A percentile compares a stretch with the other conserved stretches of the same genome.
phyloP scores from a whole-genome alignment of 139 green algal species.

The Coelastrella sp. region DNA sequence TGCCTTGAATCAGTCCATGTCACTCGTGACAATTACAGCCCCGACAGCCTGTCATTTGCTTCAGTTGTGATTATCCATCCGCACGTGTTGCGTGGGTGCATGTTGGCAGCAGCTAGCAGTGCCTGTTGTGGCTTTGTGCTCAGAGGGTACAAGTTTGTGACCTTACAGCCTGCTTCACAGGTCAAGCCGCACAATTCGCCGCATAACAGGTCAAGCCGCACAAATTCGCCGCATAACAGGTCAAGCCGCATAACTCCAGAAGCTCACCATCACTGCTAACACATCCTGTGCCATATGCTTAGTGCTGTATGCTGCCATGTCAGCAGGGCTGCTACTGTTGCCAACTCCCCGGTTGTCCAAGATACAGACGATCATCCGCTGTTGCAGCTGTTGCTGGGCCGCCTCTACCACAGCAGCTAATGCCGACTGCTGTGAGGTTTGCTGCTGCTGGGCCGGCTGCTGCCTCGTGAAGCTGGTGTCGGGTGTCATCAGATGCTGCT shows the following conservation, averaged over 20 bases:
- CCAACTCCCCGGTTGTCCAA: constrained; percentile 78
- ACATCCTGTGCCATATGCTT: constrained; percentile 69
- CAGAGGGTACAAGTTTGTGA: too few species aligned
- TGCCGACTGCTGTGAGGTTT: neutral
- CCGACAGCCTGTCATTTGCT: too few species aligned
- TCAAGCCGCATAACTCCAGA: neutral
- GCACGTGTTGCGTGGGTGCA: too few species aligned
- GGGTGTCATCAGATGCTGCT: constrained; percentile 14
- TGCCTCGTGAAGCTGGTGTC: neutral
- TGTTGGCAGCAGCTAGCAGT: too few species aligned
- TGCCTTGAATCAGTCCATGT: too few species aligned
- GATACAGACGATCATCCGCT: constrained; percentile 52
- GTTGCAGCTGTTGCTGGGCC: neutral
- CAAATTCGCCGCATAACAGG: neutral
- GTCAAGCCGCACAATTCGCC: neutral
- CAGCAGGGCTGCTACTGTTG: constrained; percentile 52
- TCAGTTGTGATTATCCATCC: too few species aligned
- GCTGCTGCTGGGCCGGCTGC: neutral
- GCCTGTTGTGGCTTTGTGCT: too few species aligned
- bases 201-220: neutral
- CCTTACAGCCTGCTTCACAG: neutral
- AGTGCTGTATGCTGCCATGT: constrained; percentile 59
- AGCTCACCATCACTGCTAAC: constrained; percentile 38
- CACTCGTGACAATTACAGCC: too few species aligned
- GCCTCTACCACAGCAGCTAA: neutral